Evolutionary conservation across 1,139 yeast genomes (phyloP).

Genomic region (Hemisphaericaspora subhashii): DNA sequence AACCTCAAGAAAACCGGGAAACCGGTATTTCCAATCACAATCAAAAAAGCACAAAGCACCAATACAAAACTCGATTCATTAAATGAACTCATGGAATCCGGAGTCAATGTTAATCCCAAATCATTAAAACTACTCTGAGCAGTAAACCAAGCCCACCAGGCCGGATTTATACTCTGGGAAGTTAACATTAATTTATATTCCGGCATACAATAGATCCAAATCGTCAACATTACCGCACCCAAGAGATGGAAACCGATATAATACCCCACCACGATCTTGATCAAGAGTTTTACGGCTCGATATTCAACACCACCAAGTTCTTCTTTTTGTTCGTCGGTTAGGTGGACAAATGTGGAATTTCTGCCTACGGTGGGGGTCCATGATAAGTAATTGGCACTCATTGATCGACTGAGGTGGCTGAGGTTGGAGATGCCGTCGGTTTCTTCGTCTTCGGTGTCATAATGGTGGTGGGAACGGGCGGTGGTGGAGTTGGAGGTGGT

Average conservation of each 20-base stretch:
- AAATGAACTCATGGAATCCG: constrained; percentile 74
- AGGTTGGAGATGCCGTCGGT: constrained; percentile 9
- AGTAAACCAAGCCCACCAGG: constrained; percentile 94
- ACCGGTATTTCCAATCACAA: constrained; percentile 91
- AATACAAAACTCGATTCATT: constrained; percentile 62
- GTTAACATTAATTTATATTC: constrained; percentile 45
- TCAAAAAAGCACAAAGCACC: constrained; percentile 62
- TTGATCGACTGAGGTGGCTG: constrained; percentile 20
- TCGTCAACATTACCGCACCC: constrained; percentile 56
- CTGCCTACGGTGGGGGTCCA: constrained; percentile 95
- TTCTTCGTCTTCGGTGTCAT: constrained; percentile 7
- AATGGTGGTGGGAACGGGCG: constrained; percentile 4
- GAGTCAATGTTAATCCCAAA: constrained; percentile 77
- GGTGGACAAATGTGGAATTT: constrained; percentile 84
- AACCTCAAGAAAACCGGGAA: constrained; percentile 81
- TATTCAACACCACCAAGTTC: constrained; percentile 98
- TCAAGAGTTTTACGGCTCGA: constrained; percentile 76
- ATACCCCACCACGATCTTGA: constrained; percentile 63
- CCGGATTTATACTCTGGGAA: constrained; percentile 60
- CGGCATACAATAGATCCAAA: constrained; percentile 58
- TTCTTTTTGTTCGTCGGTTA: constrained; percentile 82
- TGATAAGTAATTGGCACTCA: constrained; percentile 70
- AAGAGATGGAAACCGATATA: constrained; percentile 75
- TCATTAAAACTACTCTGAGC: constrained; percentile 79
- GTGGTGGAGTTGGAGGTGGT: neutral